A percentile compares a stretch with the other conserved stretches of the same genome.
Evolutionary conservation across 352 stramenopile genomes (phyloP).

Genomic region (Peronospora belbahrii): DNA sequence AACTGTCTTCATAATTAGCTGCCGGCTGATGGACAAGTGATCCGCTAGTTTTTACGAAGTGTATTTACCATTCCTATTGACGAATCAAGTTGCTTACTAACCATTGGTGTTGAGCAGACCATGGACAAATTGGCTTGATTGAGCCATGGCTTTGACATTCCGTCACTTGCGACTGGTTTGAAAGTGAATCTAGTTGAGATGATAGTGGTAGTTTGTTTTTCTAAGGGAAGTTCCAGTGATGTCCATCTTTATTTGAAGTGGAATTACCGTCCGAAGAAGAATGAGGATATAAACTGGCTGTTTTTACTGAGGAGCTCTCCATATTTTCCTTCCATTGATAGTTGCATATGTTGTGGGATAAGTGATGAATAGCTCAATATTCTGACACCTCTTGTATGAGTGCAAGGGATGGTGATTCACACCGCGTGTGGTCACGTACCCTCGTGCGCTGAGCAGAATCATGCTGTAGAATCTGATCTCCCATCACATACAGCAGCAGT

Average conservation of each 20-base stretch:
- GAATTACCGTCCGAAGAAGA: slow-evolving; percentile 85
- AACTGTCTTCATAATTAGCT: no score
- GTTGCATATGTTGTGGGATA: slow-evolving; percentile 26
- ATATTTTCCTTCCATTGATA: no score
- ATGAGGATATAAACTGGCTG: slow-evolving; percentile 83
- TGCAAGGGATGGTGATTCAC: slow-evolving; percentile 36
- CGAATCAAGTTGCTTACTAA: slow-evolving; percentile 10
- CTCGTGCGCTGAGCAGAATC: slow-evolving; percentile 69
- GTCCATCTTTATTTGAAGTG: slow-evolving; percentile 63
- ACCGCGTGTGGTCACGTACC: slow-evolving; percentile 51
- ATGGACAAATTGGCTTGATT: neutral
- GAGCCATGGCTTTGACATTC: slow-evolving; percentile 5
- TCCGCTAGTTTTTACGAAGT: slow-evolving; percentile 12
- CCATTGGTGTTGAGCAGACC: slow-evolving; percentile 15
- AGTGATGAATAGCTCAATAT: slow-evolving; percentile 87
- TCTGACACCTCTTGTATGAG: slow-evolving; percentile 90
- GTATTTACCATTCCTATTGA: slow-evolving; percentile 11
- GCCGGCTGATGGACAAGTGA: no score
- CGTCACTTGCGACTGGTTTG: slow-evolving; percentile 9
- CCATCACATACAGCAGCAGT: slow-evolving; percentile 1
- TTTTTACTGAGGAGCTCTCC: slow-evolving; percentile 77
- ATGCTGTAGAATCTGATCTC: slow-evolving; percentile 69
- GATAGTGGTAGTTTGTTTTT: neutral
- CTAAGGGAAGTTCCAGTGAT: slow-evolving; percentile 61
- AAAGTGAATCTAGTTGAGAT: neutral